Evolutionary conservation across 2,329 filamentous ascomycete species (phyloP).

Genomic region (Epichloe gansuensis): DNA sequence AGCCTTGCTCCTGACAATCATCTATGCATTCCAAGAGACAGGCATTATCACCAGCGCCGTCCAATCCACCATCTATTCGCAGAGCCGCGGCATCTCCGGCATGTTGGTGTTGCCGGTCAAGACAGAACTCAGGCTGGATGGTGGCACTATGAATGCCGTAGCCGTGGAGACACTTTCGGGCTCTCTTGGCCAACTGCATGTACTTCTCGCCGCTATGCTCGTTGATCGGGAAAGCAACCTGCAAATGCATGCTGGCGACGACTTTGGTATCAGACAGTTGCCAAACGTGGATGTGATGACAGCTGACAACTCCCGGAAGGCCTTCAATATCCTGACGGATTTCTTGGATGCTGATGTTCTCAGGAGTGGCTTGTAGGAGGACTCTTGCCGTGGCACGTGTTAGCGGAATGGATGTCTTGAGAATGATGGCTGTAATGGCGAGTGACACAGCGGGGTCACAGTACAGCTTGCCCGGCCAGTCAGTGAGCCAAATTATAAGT

Average conservation of each 20-base stretch:
- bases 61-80: slow-evolving; percentile 22
- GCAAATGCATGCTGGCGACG: slow-evolving; percentile 85
- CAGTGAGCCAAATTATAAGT: slow-evolving; percentile 81
- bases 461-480: slow-evolving; percentile 72
- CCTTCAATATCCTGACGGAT: slow-evolving; percentile 84
- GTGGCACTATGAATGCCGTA: slow-evolving; percentile 96
- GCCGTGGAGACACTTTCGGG: slow-evolving; percentile 79
- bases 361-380: slow-evolving; percentile 84
- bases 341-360: slow-evolving; percentile 76
- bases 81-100: slow-evolving; percentile 23
- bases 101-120: slow-evolving; percentile 35
- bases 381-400: slow-evolving; percentile 75
- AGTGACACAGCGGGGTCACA: slow-evolving; percentile 87
- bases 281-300: slow-evolving; percentile 96
- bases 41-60: slow-evolving; percentile 18
- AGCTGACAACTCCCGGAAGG: slow-evolving; percentile 75
- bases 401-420: slow-evolving; percentile 64
- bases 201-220: slow-evolving; percentile 69
- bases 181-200: slow-evolving; percentile 77
- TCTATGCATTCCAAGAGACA: slow-evolving; percentile 38
- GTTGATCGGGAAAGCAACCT: slow-evolving; percentile 81
- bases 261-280: slow-evolving; percentile 92
- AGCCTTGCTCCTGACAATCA: slow-evolving; percentile 22
- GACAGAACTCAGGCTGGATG: slow-evolving; percentile 83
- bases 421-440: slow-evolving; percentile 75